Base-by-base conservation (phyloP, 345 rosid genomes). In the Syzygium oleosum region DNA sequence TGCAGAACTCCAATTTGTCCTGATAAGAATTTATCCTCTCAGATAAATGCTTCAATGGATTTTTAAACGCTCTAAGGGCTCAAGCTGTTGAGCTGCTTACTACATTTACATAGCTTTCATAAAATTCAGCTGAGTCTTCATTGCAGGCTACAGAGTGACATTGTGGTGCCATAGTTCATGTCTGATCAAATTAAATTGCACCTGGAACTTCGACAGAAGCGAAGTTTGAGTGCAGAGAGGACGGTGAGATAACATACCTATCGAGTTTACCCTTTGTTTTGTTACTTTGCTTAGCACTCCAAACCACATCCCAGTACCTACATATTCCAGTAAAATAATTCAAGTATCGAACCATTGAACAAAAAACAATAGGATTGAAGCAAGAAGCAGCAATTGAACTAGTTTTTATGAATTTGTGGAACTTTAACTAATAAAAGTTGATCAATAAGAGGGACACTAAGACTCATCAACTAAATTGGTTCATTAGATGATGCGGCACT, bases 191-290 rank as follows among this genome's bases (percentile, higher is more conserved):
- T 19, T 73, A 73, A 34, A 34, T 17, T 49, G 2, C 80, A 34
- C 80, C 79, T 9, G 25, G 49, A 73, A 73, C 80, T 73, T 4
- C 7, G 13, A 34, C 1, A 5, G 80, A 34, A 73, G 49, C 34
- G 79, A 68, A 73, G 80, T 5, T 34, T 4, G 79, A 68, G 80
- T 34, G 27, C 80, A 27, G 11, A 38, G 46, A 41, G 6, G 78
- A 41, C 43, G 29, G 59, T 12, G 22, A 51, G 43, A n/a, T 85
- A 51, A 41, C 85, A 15, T 89, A 93, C 97, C 93, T 89, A 52
- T 95, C 96, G 27, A 92, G 90, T 14, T 46, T 89, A 27, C 96
- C 97, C 84, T 93, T 94, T 27, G 91, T 91, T 51, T 84, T 77
- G 23, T 21, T 55, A 21, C 21, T 22, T 51, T 87, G 55, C 6